Base-by-base conservation (phyloP, 176 grass and related monocot genomes). In the Coix lacrymajobi region DNA sequence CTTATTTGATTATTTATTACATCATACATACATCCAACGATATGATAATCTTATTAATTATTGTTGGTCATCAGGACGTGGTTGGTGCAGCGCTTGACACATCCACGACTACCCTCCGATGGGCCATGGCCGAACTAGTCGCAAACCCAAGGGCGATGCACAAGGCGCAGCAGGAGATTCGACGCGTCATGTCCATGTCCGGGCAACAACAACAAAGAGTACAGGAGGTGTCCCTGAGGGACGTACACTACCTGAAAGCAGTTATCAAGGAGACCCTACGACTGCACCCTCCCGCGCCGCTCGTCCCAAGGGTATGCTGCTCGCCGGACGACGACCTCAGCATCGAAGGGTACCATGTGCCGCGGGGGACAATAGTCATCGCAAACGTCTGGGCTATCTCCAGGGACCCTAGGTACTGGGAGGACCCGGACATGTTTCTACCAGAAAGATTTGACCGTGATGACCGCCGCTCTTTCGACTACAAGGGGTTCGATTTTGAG, bases 81-180 rank as follows among this genome's bases (percentile, higher is more conserved):
- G 69, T 76, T 22, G 51, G 32, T 14, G 87, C 67, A 11, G 87
- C 62, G 8, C 22, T 58, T 4, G 81, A 89, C 14, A 79, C 81
- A 0, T 17, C 76, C 10, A 11, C 81, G 0, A 45, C 69, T 12
- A 75, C 41, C 5, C 31, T 89, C 16, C 41, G 66, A 31, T 89
- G 87, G 87, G 41, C 66, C 0, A 79, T 89, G 76, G 56, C 87
- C 7, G 81, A 89, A 31, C 58, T 89, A 40, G 22, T 81, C 24
- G 74, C 28, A n/a, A 71, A 85, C 26, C 82, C 69, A 5, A 25
- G 15, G 1, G 65, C 67, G 20, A 62, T 89, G 71, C 20, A 52
- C 10, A 67, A 52, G 68, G 77, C 73, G 22, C 77, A 85, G 15
- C 14, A n/a, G 3, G 77, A 89, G 62, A 44, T 77, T 11, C 52